phyloP scores from a whole-genome alignment of 768 basidiomycete genomes.

The Suillus ampliporus region DNA sequence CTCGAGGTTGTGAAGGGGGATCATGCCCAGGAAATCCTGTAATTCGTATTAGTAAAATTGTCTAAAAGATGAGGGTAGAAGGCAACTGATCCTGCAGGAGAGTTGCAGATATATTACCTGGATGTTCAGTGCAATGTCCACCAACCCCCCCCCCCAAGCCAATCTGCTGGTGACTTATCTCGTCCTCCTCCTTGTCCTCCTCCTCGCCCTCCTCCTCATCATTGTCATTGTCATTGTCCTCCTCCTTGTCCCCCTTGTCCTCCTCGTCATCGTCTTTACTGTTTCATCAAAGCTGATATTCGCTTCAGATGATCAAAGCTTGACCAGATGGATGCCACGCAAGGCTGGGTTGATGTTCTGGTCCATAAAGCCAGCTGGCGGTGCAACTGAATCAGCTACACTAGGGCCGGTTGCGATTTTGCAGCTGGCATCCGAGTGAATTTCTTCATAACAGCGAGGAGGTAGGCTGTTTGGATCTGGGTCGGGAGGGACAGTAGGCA shows the following conservation, averaged over 20 bases:
- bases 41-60: not conserved
- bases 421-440: not conserved
- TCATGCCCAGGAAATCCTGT: not conserved
- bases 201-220: not conserved
- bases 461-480: not conserved
- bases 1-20: not conserved
- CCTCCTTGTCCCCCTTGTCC: no score
- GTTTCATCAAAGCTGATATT: not conserved
- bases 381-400: not conserved
- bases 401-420: not conserved
- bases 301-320: no score
- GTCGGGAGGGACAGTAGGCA: not conserved
- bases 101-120: not conserved
- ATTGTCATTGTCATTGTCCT: no score
- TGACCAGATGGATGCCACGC: no score
- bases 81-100: not conserved
- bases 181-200: not conserved
- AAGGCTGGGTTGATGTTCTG: no score
- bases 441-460: not conserved
- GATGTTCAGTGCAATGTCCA: not conserved
- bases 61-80: not conserved
- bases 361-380: no score
- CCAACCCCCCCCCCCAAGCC: not conserved
- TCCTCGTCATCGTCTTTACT: no score
- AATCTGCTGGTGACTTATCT: not conserved